Evolutionary conservation across 2,329 filamentous ascomycete genomes (phyloP).

Genomic region (Incumbomyces lentus): DNA sequence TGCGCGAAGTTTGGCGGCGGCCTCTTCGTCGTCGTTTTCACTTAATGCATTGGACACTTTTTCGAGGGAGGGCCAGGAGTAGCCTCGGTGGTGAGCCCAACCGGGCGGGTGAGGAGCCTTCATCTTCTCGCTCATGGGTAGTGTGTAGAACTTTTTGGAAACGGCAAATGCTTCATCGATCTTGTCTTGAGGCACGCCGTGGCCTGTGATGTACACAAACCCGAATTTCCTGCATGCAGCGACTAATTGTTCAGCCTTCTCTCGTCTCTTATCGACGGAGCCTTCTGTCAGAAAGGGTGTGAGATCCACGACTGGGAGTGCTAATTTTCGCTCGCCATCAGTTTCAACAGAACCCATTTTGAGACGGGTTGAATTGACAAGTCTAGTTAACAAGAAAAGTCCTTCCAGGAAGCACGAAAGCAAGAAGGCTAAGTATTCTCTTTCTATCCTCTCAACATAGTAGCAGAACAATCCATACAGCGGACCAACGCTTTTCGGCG

Average conservation of each 20-base stretch:
- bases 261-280: slow-evolving; percentile 1
- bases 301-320: slow-evolving; percentile 1
- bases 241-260: slow-evolving; percentile 31
- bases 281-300: not conserved
- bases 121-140: slow-evolving; percentile 37
- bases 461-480: too few species aligned
- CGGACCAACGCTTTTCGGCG: too few species aligned
- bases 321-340: not conserved
- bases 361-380: too few species aligned
- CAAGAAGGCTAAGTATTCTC: too few species aligned
- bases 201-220: slow-evolving; percentile 28
- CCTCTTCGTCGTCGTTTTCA: slow-evolving; percentile 28
- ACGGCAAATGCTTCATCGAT: slow-evolving; percentile 37
- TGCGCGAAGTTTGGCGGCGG: slow-evolving; percentile 29
- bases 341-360: not conserved
- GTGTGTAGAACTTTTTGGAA: slow-evolving; percentile 35
- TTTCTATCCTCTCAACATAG: too few species aligned
- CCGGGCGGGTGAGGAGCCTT: slow-evolving; percentile 41
- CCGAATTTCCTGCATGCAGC: slow-evolving; percentile 36
- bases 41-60: slow-evolving; percentile 41
- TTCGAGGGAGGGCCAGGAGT: slow-evolving; percentile 45
- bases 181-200: slow-evolving; percentile 31
- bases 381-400: too few species aligned
- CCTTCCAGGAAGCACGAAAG: too few species aligned
- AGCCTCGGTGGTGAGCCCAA: slow-evolving; percentile 43